Evolutionary conservation across 1,139 yeast genomes (phyloP), one percentile per base, ranked within the genome.

Genomic region (Zygoascus sp.): DNA sequence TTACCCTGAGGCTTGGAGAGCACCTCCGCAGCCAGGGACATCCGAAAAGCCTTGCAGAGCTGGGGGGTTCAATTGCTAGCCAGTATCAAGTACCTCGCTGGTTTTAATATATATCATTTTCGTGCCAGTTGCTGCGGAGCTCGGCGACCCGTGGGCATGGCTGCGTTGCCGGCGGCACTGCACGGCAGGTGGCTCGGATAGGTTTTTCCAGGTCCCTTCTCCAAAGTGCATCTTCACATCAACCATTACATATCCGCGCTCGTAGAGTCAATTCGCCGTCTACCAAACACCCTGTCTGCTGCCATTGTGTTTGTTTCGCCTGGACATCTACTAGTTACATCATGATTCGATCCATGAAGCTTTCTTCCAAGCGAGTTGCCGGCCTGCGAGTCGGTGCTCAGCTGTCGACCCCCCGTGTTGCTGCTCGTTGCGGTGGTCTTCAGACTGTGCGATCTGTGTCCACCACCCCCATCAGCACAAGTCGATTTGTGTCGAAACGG

Each of bases 311-410:
- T n/a, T n/a, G n/a, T n/a, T n/a, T n/a, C n/a, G n/a, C n/a, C n/a
- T n/a, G n/a, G n/a, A n/a, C n/a, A n/a, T n/a, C n/a, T n/a, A n/a
- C n/a, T n/a, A n/a, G n/a, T 23, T 25, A 25, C 28, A 25, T 25
- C 28, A 40, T 40, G 43, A 13, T 40, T 19, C 23, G 43, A 40
- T 40, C 34, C 23, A 40, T 40, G 25, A 40, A 32, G 19, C 25
- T 40, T 30, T 16, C 43, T 16, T 21, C 37, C 10, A 32, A 32
- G 16, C 43, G 35, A 30, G 34, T 37, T n/a, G 36, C 43, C 25
- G 16, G 37, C 27, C 23, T 40, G 27, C 37, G 43, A 22, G 37
- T 30, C 5, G 43, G 30, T 20, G 19, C 39, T 10, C 39, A 21
- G 25, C 25, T 35, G 9, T 27, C n/a, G 25, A n/a, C 20, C 13